Base-by-base conservation (phyloP, 306 rosid genomes). In the Notholithocarpus densiflorus region DNA sequence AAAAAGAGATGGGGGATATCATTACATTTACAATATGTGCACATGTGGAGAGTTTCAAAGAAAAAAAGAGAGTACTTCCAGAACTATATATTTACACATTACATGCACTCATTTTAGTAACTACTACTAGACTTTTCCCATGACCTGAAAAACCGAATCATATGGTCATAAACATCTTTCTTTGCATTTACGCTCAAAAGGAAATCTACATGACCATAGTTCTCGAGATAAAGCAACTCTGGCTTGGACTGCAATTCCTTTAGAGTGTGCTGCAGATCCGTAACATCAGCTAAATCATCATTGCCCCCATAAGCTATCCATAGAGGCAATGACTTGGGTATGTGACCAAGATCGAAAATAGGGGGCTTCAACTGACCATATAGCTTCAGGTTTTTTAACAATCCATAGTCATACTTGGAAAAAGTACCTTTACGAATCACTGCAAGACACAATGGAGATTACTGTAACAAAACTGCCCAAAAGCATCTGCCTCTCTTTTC, bases 281-380 rank as follows among this genome's bases (percentile, higher is more conserved):
- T 73, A 75, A 60, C 21, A 83, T 92, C 98, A 52, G 93, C 93
- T 80, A 94, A 86, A 77, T 81, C 95, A 82, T 94, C 98, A 61
- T 81, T 88, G 74, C 97, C 95, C 13, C 98, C 98, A 27, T 91
- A 91, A 61, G 92, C 97, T 92, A 94, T 94, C 98, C 94, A 91
- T 60, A 95, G 80, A 2, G 98, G 98, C 89, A 95, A 72, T 55
- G 92, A 91, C 80, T 86, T 79, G 31, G 98, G 98, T 83, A 95
- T 89, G 75, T 27, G 82, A 66, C 91, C 77, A 57, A 92, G 93
- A 79, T 95, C 86, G 76, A 92, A 91, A 74, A 78, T 87, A 11
- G 98, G 98, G 54, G 98, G 98, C 78, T 86, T 86, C 71, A 75
- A 40, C 68, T 64, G 91, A 62, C 98, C 97, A 53, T 95, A 95